Evolutionary conservation across 148 eudicot species (phyloP), one percentile per base, ranked within the genome.

Genomic region (Vaccinium vitisidaea): DNA sequence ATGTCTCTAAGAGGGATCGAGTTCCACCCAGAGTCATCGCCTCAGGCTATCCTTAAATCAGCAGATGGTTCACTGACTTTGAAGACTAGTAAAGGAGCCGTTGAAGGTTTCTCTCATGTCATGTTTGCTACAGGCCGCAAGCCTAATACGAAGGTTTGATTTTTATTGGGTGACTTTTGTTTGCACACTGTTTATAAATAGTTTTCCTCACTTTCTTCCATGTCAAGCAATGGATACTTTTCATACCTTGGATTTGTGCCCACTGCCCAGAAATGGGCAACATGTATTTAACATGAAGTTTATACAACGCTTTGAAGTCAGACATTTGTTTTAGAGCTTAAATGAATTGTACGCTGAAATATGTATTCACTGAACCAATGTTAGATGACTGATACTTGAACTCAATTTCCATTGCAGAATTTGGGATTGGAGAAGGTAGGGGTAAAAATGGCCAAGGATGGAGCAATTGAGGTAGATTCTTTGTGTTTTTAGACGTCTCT

Each of bases 111-210:
- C 86, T 92, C 99, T 19, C 98, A 95, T 87, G 77, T 97, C 84
- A 97, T 97, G 99, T 95, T 94, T 92, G 99, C 99, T 55, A 97
- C 99, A 25, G 99, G 99, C 53, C 97, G 99, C 81, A 94, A 85
- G 87, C 95, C 99, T 69, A 97, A 97, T 84, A 97, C 96, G 49
- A 93, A 91, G 99, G 98, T 97, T 69, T 83, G 56, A 23, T 46
- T 88, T 85, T 53, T 49, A 1, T 79, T 1, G 67, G 84, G 39
- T 82, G 84, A 14, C 2, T 70, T 53, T 23, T 52, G 23, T 82
- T 12, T 67, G 48, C 52, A 16, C 61, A 69, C 21, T 46, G 27
- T 25, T 53, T 27, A 16, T 77, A 23, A 50, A 8, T 55, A 15
- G 7, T 53, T 54, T 32, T 56, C 18, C 39, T 52, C 39, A n/a